Conservation (phyloP, 805 yeast genomes). For the Myxozyma udenii region DNA sequence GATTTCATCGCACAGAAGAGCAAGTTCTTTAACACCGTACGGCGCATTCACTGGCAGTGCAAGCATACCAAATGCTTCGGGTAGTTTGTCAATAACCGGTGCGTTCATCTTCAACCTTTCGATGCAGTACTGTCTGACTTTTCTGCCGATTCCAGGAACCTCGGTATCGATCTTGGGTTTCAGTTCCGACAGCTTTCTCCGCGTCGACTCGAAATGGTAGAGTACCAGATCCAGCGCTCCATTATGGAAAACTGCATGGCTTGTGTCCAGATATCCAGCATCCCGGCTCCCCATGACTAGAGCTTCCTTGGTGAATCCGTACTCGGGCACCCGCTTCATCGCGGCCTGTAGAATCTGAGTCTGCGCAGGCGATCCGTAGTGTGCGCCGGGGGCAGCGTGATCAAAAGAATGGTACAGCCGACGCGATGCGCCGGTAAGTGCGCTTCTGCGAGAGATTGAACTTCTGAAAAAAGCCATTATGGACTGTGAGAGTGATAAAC, state of each 20-base stretch:
- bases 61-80: slow-evolving; percentile 53
- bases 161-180: slow-evolving; percentile 21
- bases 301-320: slow-evolving; percentile 52
- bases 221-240: slow-evolving; percentile 55
- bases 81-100: slow-evolving; percentile 44
- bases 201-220: slow-evolving; percentile 50
- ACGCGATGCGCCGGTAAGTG: too few relatives aligned
- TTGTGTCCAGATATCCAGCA: slow-evolving; percentile 52
- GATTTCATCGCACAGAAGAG: slow-evolving; percentile 76
- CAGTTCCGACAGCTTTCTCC: slow-evolving; percentile 37
- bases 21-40: slow-evolving; percentile 63
- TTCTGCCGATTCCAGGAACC: slow-evolving; percentile 45
- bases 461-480: background rate
- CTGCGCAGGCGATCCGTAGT: slow-evolving; percentile 37
- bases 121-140: slow-evolving; percentile 43
- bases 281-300: slow-evolving; percentile 50
- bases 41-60: slow-evolving; percentile 60
- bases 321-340: slow-evolving; percentile 45
- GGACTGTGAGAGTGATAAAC: too few relatives aligned
- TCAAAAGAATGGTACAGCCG: slow-evolving; percentile 36
- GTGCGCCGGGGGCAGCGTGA: slow-evolving; percentile 30
- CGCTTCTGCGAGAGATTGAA: background rate
- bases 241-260: slow-evolving; percentile 43
- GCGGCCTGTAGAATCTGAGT: slow-evolving; percentile 44
- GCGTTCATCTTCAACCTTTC: slow-evolving; percentile 51